Evolutionary conservation across 768 basidiomycete genomes (phyloP), one percentile per base, ranked within the genome.

Genomic region (Xanthoconium stramineum): DNA sequence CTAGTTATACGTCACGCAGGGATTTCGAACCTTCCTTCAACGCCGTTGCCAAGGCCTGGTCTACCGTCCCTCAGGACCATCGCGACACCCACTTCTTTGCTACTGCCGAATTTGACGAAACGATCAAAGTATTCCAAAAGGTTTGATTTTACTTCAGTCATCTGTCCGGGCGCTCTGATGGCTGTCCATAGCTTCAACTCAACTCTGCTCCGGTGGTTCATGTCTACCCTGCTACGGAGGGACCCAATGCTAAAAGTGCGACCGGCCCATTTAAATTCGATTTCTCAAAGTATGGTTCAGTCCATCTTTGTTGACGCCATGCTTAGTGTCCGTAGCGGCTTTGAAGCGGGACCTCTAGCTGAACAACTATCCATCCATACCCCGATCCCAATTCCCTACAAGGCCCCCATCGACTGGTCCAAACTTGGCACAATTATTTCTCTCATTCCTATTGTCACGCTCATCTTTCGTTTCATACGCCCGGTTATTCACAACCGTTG

Each of bases 41-140:
- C n/a, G 75, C 84, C 4, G 87, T 96, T 13, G 89, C 91, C 36
- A 84, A 84, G 64, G 84, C 91, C n/a, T 98, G 94, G 94, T 69
- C 80, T 5, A 77, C 77, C 14, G 79, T 81, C 10, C 72, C 89
- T 9, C 63, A 79, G 53, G 76, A 76, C 20, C 74, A 88, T n/a
- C 82, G 87, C 40, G 80, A 91, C 69, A 76, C 78, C 53, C 95
- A 98, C 72, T 95, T 98, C 82, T 99, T 98, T 67, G 97, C 85
- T 10, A 87, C 86, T 13, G 70, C 93, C 32, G 97, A 99, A 72
- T 98, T 97, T 67, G 84, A 90, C 65, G 78, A 89, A 37, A 87
- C 83, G 9, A 78, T 83, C 52, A 71, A 75, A 2, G 80, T 93
- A 43, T 99, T 96, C 76, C 86, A 90, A 75, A 85, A 83, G 78